Conservation (phyloP, 1,284 basidiomycete genomes). For the Ceraceosorus guamensis region DNA sequence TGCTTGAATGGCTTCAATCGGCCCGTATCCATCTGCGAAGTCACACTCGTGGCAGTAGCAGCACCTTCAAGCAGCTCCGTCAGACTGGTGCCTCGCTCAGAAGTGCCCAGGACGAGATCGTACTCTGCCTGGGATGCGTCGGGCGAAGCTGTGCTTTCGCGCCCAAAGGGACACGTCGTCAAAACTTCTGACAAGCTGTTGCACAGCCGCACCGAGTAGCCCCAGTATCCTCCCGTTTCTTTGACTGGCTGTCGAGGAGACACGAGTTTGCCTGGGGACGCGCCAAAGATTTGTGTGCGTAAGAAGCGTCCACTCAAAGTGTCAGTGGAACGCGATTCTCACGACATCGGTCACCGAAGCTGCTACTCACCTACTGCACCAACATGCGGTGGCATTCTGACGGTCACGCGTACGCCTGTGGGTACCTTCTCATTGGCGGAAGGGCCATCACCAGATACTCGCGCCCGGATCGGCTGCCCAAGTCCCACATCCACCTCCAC, state of each 20-base stretch:
- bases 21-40: conserved; percentile 1
- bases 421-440: conserved; percentile 11
- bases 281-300: no score
- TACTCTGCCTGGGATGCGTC: conserved; percentile 16
- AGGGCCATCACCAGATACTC: conserved; percentile 1
- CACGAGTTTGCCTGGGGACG: conserved; percentile 28
- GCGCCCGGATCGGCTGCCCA: conserved; percentile 31
- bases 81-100: conserved; percentile 35
- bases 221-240: conserved; percentile 42
- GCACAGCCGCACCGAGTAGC: conserved; percentile 39
- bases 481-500: conserved; percentile 41
- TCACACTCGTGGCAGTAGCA: conserved; percentile 4
- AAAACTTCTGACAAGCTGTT: conserved; percentile 25
- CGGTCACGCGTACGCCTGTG: conserved; percentile 35
- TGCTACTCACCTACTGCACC: no score
- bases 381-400: conserved; percentile 20
- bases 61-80: conserved; percentile 16
- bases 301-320: no score
- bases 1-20: conserved; percentile 19
- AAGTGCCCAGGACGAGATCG: conserved; percentile 45
- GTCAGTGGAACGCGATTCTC: no score
- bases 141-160: no score
- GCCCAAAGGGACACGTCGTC: conserved; percentile 18
- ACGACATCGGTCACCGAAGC: no score
- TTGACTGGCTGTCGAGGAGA: conserved; percentile 37